Base-by-base conservation (phyloP, 305 asterid genomes). In the Solanum hybrid region DNA sequence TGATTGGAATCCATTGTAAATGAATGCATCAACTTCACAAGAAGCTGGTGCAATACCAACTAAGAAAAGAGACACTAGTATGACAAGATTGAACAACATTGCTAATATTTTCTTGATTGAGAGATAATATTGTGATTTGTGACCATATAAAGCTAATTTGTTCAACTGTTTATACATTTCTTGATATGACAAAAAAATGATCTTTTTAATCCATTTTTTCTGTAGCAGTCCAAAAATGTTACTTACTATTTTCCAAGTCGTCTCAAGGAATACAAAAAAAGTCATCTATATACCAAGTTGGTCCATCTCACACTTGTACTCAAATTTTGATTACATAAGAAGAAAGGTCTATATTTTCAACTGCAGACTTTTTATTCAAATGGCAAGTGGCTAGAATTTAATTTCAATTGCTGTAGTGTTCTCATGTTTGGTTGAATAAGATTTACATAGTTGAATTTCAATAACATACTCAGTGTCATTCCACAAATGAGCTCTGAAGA, bases 1-100 rank as follows among this genome's bases (percentile, higher is more conserved):
- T 5, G 72, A n/a, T 11, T 34, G 87, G 86, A 90, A 89, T 24
- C 92, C 92, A 89, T 89, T 76, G 82, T 65, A 90, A 57, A 33
- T 68, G 57, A 90, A 90, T 22, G 81, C 89, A 85, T 34, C 33
- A 77, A 51, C 87, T 86, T 68, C 51, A 39, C 78, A 73, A 15
- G 70, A 82, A 86, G 36, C 91, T 79, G 85, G 51, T 79, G 57
- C 51, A 22, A 79, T 22, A 34, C 6, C 31, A 79, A 79, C 57
- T 5, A 79, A 33, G 10, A 79, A 79, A 5, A 34, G 57, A 79
- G 57, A 1, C 7, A 79, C 85, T 79, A 88, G 85, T 36, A 34
- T 51, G 34, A 88, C 76, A 39, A 73, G 78, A 33, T 26, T 70
- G 65, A 11, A 87, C n/a, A 36, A 33, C 83, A 87, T 72, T 68